Conservation (phyloP, 305 asterid species). For the Solanum aculeatissimum region DNA sequence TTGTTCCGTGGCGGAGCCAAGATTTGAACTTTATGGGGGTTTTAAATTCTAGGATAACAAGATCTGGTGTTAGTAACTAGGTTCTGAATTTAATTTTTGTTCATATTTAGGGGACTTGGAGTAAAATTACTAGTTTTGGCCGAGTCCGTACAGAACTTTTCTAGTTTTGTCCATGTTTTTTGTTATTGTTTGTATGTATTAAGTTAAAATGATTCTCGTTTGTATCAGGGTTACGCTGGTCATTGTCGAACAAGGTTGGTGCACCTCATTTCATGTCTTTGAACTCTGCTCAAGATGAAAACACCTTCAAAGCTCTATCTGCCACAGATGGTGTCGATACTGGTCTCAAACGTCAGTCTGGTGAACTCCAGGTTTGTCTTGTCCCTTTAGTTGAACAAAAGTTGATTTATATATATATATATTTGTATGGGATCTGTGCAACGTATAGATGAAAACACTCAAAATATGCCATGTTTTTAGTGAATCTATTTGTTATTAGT, state of each 20-base stretch:
- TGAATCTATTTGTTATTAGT: background rate
- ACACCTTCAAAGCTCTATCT: slow-evolving; percentile 18
- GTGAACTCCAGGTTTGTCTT: slow-evolving; percentile 15
- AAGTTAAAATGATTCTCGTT: background rate
- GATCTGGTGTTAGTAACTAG: background rate
- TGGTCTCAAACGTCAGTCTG: slow-evolving; percentile 14
- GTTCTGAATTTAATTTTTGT: background rate
- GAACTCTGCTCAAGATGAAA: slow-evolving; percentile 38
- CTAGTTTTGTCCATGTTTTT: background rate
- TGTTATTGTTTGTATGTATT: background rate
- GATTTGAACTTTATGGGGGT: background rate
- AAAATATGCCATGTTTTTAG: background rate
- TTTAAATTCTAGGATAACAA: background rate
- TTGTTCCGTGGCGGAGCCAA: background rate
- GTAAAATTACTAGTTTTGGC: background rate
- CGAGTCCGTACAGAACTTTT: background rate
- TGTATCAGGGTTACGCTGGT: slow-evolving; percentile 38
- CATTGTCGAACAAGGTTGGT: slow-evolving; percentile 32
- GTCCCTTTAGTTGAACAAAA: background rate
- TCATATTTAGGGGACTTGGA: background rate
- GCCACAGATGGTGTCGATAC: slow-evolving; percentile 14
- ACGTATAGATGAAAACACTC: background rate
- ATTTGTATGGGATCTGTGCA: background rate
- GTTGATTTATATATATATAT: background rate
- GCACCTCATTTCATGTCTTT: slow-evolving; percentile 38